Conservation (phyloP, 768 basidiomycete species). For the Agrocybe pediades region DNA sequence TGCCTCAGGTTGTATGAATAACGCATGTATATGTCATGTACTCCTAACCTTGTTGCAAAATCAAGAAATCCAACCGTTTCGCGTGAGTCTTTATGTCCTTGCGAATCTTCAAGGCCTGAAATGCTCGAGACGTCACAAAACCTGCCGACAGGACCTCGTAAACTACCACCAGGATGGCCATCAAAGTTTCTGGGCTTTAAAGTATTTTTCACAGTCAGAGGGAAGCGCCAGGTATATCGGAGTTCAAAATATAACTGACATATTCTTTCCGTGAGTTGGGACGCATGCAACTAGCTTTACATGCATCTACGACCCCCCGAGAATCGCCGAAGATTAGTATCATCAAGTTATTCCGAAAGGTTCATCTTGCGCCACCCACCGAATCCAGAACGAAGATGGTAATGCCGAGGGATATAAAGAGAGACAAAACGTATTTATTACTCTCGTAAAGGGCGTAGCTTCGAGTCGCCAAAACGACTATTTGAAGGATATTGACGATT, state of each 20-base stretch:
- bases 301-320: neutral
- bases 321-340: neutral
- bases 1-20: neutral
- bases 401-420: no score
- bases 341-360: neutral
- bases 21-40: no score
- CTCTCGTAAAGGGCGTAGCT: no score
- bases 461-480: no score
- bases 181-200: neutral
- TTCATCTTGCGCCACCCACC: no score
- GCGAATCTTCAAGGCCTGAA: neutral
- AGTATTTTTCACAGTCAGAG: neutral
- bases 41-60: neutral
- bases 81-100: neutral
- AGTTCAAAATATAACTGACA: neutral
- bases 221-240: neutral
- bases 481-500: no score
- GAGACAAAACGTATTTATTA: no score
- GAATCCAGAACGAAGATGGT: neutral
- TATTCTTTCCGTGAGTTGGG: neutral
- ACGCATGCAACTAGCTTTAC: neutral
- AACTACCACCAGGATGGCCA: neutral
- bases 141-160: neutral
- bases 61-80: neutral
- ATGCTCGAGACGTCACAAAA: neutral